Evolutionary conservation across 495 filamentous ascomycete genomes (phyloP), one percentile per base, ranked within the genome.

Genomic region (Emericellopsis terricola): DNA sequence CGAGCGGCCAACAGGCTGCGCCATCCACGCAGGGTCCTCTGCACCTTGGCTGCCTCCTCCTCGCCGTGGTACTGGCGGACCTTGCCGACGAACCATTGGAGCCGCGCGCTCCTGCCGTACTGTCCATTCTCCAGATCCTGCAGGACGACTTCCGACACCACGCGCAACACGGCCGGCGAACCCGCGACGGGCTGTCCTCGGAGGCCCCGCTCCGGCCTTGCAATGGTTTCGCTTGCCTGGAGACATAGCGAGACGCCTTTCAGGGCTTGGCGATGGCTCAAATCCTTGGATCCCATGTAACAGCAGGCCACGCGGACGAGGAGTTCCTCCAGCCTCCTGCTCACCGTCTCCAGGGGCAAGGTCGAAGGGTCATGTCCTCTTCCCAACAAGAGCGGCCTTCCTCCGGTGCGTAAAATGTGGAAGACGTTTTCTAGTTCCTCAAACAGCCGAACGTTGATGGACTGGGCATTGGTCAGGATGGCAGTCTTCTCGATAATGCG

Each of bases 191-290:
- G 34, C 34, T 41, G 44, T 15, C 36, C 33, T 26, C 38, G 31
- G 6, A 17, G 4, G 30, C 17, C 0, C 23, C 11, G 11, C 31
- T n/a, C 2, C 28, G 31, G 21, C 28, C 33, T 31, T 37, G 37
- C 9, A 33, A 19, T 33, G 34, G 29, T 10, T 20, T 23, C 24
- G 34, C 36, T 13, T 67, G 38, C 40, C 55, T 48, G 15, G 15
- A 60, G 43, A 35, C 54, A 60, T 8, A 44, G 46, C 23, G 41
- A 40, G 15, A 66, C 52, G 26, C 60, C 47, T 11, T 47, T 45
- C 33, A 69, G 41, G 8, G 59, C 50, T 13, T 45, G 48, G 19
- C 59, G 48, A 27, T 42, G 38, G 15, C 43, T 40, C n/a, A 60
- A 32, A 15, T 46, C 41, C 4, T 50, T 41, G 13, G 58, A 51